Base-by-base conservation (phyloP, 2,329 filamentous ascomycete genomes). In the Verticillium isaacii region DNA sequence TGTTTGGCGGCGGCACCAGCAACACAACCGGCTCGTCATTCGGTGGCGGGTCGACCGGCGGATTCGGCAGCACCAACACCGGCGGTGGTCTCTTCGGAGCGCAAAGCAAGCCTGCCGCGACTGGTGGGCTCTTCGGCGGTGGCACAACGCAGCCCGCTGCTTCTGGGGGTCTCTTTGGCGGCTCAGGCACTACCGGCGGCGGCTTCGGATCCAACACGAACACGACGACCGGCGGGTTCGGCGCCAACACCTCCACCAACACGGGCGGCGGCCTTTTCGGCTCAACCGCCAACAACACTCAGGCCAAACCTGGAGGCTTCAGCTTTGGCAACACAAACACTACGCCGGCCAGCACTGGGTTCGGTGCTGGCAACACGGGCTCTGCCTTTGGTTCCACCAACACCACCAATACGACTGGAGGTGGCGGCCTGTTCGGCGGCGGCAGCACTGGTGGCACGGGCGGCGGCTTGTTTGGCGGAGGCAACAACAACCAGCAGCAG, bases 81-180 rank as follows among this genome's bases (percentile, higher is more conserved):
- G 60, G 66, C 8, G 63, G 64, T 25, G 63, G 64, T 23, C 70
- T 68, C 23, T 68, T 70, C 59, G 69, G 70, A 55, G 69, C 71
- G 41, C 61, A 63, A 34, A 77, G 73, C 64, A 73, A 78, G 66
- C 69, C 64, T 19, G 61, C 67, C 7, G 65, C 67, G 23, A 64
- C 62, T 14, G 77, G 78, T 19, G 75, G 78, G 15, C 68, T 83
- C 7, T 84, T 85, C 58, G 80, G 79, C 69, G 68, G 61, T 34
- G 32, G 23, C n/a, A 50, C 59, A 5, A 34, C 63, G 5, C 61
- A 65, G 25, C 64, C 64, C 29, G 64, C 58, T 55, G 32, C 69
- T 63, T 57, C 63, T 6, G 61, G 62, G 4, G 63, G 67, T 34
- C 63, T 71, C 39, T 71, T 71, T 39, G 68, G 67, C 23, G 66